phyloP scores from a whole-genome alignment of 345 rosid species.

The Heritiera fomes region DNA sequence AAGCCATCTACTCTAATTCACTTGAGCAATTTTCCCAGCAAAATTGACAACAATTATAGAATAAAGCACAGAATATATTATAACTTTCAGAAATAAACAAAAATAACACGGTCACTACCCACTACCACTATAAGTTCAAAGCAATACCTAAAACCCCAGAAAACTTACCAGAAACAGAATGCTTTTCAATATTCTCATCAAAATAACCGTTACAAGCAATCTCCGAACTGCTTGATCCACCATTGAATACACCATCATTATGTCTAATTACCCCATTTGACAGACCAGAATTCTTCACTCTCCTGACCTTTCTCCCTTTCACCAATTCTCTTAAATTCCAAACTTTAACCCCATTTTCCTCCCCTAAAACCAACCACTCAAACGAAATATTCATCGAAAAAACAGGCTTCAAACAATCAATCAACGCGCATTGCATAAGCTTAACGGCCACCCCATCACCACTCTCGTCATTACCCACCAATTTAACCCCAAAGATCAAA shows the following conservation, averaged over 20 bases:
- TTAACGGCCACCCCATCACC: constrained; percentile 47
- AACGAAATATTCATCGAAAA: constrained; percentile 60
- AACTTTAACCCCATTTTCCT: constrained; percentile 67
- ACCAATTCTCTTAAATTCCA: constrained; percentile 58
- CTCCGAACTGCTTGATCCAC: constrained; percentile 27
- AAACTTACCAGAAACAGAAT: constrained; percentile 49
- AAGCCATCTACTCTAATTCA: not conserved
- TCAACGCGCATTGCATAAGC: constrained; percentile 70
- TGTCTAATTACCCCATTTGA: constrained; percentile 46
- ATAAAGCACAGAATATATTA: not conserved
- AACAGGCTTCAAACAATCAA: constrained; percentile 64
- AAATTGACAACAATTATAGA: not conserved
- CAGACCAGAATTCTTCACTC: constrained; percentile 36
- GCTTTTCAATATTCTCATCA: constrained; percentile 51
- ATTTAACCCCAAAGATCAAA: constrained; percentile 58
- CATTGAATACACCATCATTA: constrained; percentile 13
- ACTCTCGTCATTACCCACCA: constrained; percentile 31
- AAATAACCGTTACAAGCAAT: constrained; percentile 36
- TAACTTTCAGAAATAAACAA: not conserved
- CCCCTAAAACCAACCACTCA: constrained; percentile 70
- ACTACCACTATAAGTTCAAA: not conserved
- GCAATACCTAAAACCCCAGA: not conserved
- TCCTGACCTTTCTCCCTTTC: constrained; percentile 50
- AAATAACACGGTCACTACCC: not conserved
- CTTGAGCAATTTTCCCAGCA: not conserved